phyloP scores from a whole-genome alignment of 352 stramenopile species.

The Phytopythium chamaehyphon region DNA sequence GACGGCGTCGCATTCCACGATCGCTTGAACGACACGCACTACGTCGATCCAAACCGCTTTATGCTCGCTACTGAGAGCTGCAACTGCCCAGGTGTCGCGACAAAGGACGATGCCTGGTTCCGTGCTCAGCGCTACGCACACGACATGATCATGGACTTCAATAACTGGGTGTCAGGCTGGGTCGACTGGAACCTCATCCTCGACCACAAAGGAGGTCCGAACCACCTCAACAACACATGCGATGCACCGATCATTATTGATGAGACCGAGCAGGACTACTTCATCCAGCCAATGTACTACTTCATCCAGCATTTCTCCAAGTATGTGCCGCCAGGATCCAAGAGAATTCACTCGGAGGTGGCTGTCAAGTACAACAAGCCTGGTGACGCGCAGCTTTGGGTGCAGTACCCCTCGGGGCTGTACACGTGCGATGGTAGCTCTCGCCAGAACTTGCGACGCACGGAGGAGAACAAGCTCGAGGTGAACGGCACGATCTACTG shows the following conservation, averaged over 20 bases:
- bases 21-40: constrained; percentile 70
- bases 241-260: constrained; percentile 52
- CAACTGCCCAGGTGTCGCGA: constrained; percentile 70
- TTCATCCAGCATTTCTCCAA: constrained; percentile 89
- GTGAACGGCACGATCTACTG: constrained; percentile 56
- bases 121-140: constrained; percentile 83
- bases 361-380: constrained; percentile 40
- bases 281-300: constrained; percentile 89
- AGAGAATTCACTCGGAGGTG: constrained; percentile 53
- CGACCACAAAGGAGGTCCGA: constrained; percentile 82
- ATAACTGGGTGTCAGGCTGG: constrained; percentile 85
- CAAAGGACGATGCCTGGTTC: constrained; percentile 66
- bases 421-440: constrained; percentile 60
- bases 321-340: constrained; percentile 73
- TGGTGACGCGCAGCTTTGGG: constrained; percentile 54
- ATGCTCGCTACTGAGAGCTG: constrained; percentile 71
- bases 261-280: constrained; percentile 57
- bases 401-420: constrained; percentile 55
- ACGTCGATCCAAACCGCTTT: constrained; percentile 52
- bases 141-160: constrained; percentile 89
- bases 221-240: constrained; percentile 79
- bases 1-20: constrained; percentile 72
- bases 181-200: constrained; percentile 93
- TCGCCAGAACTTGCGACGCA: constrained; percentile 51
- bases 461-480: constrained; percentile 65